These are phyloP conservation scores for Aphanoascus verrucosus DNA, from an alignment of 2,329 filamentous ascomycete genomes.

Conservation along the genomic window DNA sequence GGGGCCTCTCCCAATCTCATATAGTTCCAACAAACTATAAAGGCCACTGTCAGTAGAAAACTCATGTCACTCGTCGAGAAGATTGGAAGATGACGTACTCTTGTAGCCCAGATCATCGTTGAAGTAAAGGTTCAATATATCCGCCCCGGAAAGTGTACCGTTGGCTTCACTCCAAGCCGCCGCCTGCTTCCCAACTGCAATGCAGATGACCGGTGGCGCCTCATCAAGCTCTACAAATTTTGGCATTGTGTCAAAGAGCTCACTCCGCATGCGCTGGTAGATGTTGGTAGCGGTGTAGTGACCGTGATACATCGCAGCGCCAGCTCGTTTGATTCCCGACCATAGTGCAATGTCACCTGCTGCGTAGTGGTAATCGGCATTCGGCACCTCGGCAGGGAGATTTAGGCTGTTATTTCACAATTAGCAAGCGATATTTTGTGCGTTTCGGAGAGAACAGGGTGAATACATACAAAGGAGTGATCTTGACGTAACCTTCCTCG, in stretches of 20 bases:
- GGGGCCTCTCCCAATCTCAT: constrained; percentile 12
- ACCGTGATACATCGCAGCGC: constrained; percentile 60
- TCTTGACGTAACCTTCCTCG: constrained; percentile 52
- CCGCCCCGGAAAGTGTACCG: constrained; percentile 49
- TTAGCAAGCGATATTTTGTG: background rate
- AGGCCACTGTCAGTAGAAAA: background rate
- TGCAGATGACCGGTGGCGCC: constrained; percentile 53
- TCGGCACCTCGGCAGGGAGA: constrained; percentile 44
- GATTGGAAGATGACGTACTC: constrained; percentile 20
- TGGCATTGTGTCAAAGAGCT: constrained; percentile 28
- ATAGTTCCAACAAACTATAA: constrained; percentile 27
- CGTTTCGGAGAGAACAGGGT: background rate
- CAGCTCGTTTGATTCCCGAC: constrained; percentile 66
- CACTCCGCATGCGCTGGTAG: constrained; percentile 44
- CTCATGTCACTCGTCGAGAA: background rate
- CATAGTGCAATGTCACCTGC: constrained; percentile 56
- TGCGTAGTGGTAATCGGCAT: constrained; percentile 53
- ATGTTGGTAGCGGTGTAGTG: constrained; percentile 54
- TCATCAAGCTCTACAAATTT: constrained; percentile 41
- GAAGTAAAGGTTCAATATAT: constrained; percentile 54
- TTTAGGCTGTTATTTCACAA: constrained; percentile 34
- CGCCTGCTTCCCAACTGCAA: constrained; percentile 58
- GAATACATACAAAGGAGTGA: constrained; percentile 42
- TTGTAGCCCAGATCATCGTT: constrained; percentile 53
- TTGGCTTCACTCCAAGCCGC: constrained; percentile 48